Conservation (phyloP, 768 basidiomycete genomes). For the Amyloporia xantha region DNA sequence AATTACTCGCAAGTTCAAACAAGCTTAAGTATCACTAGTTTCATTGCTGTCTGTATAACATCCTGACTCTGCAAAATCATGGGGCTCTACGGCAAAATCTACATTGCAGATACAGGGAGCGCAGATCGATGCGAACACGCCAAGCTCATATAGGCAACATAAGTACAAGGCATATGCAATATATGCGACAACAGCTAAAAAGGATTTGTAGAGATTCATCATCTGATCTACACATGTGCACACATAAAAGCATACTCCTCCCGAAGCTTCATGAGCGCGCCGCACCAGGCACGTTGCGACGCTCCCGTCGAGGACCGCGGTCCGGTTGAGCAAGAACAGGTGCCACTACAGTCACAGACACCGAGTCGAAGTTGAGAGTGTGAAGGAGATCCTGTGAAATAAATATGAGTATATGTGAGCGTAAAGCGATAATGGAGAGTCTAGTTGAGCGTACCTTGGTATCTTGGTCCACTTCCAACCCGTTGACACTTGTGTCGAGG, state of each 20-base stretch:
- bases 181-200: slow-evolving; percentile 2
- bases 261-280: slow-evolving; percentile 37
- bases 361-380: slow-evolving; percentile 91
- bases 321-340: slow-evolving; percentile 63
- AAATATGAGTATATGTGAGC: background rate
- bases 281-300: slow-evolving; percentile 78
- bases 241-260: background rate
- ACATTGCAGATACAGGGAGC: too few relatives aligned
- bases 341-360: slow-evolving; percentile 64
- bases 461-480: slow-evolving; percentile 84
- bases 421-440: background rate
- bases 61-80: too few relatives aligned
- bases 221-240: too few relatives aligned
- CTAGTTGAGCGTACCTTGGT: slow-evolving; percentile 66
- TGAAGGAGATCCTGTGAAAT: slow-evolving; percentile 70
- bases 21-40: too few relatives aligned
- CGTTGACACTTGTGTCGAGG: slow-evolving; percentile 67
- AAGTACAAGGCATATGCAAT: slow-evolving; percentile 12
- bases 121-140: too few relatives aligned
- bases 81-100: too few relatives aligned
- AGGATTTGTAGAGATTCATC: too few relatives aligned
- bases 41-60: too few relatives aligned
- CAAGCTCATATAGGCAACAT: background rate
- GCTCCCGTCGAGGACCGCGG: slow-evolving; percentile 66
- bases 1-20: too few relatives aligned